Evolutionary conservation across 2,329 filamentous ascomycete genomes (phyloP), one percentile per base, ranked within the genome.

Genomic region (Colletotrichum sublineola): DNA sequence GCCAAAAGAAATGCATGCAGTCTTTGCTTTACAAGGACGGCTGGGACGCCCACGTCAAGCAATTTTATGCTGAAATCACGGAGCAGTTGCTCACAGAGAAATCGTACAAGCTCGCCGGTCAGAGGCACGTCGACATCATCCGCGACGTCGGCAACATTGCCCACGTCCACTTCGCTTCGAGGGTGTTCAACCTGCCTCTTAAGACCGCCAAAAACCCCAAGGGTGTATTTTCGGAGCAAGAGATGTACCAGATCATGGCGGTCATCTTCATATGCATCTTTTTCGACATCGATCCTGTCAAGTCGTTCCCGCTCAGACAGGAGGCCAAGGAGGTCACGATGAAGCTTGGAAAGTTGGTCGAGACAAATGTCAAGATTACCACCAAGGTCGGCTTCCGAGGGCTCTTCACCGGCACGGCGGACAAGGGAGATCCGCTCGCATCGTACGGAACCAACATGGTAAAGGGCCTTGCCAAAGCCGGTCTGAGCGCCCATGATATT

Each of bases 71-170:
- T 14, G 83, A 88, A 42, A 90, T 88, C 18, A 91, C 89, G 1
- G 82, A 89, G 63, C 82, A 87, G 38, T 84, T 96, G 3, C 84
- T 97, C 29, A 79, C 83, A 0, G 86, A 90, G 38, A 93, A 94
- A 79, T 89, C 88, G 55, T 93, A 90, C 80, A 87, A 86, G 68
- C 86, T 95, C 1, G 82, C 77, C 38, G 82, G 80, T 0, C 78
- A 76, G 67, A 87, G 87, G 11, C 85, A 86, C 67, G 87, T 94
- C 52, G 94, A 96, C 76, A 85, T 95, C 5, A 84, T 94, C 12
- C 88, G 91, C 33, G 91, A 94, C 67, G 87, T 94, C 1, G 91
- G 89, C 36, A 94, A 94, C 77, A 81, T 93, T 36, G 87, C 86
- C 0, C 91, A 92, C 7, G 88, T 91, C 4, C 85, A 89, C 75